phyloP scores from a whole-genome alignment of 345 rosid species.

The Aquilaria malaccensis region DNA sequence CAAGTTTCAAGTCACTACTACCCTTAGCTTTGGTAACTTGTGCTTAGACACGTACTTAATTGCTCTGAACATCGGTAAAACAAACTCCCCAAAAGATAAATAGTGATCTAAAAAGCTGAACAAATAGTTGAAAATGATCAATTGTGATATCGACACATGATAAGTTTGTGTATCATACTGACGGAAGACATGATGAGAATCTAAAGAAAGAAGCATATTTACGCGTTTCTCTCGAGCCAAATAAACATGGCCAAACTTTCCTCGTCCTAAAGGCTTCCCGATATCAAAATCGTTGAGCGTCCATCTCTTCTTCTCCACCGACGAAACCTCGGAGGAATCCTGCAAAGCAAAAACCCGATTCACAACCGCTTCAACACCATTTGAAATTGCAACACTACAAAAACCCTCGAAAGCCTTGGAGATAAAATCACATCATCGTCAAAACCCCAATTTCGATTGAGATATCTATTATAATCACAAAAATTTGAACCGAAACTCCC shows the following conservation, averaged over 20 bases:
- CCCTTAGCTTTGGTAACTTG: background rate
- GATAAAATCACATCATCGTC: background rate
- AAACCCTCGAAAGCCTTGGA: slow-evolving; percentile 6
- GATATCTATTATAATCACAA: slow-evolving; percentile 3
- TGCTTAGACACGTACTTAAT: background rate
- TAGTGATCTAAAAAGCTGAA: too few relatives aligned
- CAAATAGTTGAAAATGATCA: background rate
- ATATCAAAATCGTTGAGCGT: slow-evolving; percentile 77
- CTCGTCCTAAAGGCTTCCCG: slow-evolving; percentile 94
- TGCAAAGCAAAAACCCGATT: slow-evolving; percentile 15
- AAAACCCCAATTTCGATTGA: slow-evolving; percentile 3
- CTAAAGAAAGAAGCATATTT: slow-evolving; percentile 8
- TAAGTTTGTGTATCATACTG: too few relatives aligned
- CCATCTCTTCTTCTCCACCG: slow-evolving; percentile 64
- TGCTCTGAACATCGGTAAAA: background rate
- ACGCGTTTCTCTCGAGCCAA: slow-evolving; percentile 92
- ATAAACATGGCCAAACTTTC: slow-evolving; percentile 95
- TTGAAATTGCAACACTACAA: background rate
- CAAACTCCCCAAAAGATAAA: background rate
- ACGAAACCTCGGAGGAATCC: slow-evolving; percentile 51
- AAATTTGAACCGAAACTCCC: background rate
- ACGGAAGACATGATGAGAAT: too few relatives aligned
- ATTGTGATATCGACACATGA: too few relatives aligned
- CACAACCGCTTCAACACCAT: background rate
- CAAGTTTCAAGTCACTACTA: background rate